Evolutionary conservation across 306 rosid species (phyloP).

Genomic region (Bauhinia variegata): DNA sequence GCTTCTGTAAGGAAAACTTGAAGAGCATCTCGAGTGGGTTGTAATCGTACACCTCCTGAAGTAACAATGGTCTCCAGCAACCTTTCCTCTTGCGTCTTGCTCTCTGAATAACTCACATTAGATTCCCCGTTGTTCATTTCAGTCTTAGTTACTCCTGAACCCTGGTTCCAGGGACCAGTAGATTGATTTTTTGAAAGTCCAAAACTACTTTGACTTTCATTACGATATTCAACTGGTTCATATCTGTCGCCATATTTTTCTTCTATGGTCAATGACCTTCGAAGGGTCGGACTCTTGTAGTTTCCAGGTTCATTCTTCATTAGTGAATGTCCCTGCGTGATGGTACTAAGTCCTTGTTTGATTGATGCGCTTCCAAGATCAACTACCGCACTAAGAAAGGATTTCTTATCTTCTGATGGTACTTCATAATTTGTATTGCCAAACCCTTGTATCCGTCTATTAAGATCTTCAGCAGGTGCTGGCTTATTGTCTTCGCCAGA

Average conservation of each 20-base stretch:
- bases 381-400: slow-evolving; percentile 95
- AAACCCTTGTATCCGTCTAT: slow-evolving; percentile 92
- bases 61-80: slow-evolving; percentile 93
- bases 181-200: slow-evolving; percentile 60
- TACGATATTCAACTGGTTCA: slow-evolving; percentile 70
- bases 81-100: slow-evolving; percentile 82
- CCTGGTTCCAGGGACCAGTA: slow-evolving; percentile 75
- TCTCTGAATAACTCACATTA: slow-evolving; percentile 58
- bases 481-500: slow-evolving; percentile 76
- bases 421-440: slow-evolving; percentile 77
- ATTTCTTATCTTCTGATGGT: slow-evolving; percentile 70
- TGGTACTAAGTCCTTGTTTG: slow-evolving; percentile 85
- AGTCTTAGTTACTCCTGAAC: slow-evolving; percentile 54
- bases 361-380: slow-evolving; percentile 95
- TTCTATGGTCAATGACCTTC: slow-evolving; percentile 84
- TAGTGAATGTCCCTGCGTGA: slow-evolving; percentile 74
- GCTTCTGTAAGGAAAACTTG: slow-evolving; percentile 85
- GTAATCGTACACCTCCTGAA: slow-evolving; percentile 92
- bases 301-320: slow-evolving; percentile 81
- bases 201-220: slow-evolving; percentile 61
- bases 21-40: slow-evolving; percentile 96
- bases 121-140: slow-evolving; percentile 65
- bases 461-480: slow-evolving; percentile 77
- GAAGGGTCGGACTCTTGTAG: slow-evolving; percentile 87
- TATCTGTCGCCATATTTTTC: slow-evolving; percentile 61